phyloP scores from a whole-genome alignment of 352 stramenopile species.

The Globisporangium barbulae region DNA sequence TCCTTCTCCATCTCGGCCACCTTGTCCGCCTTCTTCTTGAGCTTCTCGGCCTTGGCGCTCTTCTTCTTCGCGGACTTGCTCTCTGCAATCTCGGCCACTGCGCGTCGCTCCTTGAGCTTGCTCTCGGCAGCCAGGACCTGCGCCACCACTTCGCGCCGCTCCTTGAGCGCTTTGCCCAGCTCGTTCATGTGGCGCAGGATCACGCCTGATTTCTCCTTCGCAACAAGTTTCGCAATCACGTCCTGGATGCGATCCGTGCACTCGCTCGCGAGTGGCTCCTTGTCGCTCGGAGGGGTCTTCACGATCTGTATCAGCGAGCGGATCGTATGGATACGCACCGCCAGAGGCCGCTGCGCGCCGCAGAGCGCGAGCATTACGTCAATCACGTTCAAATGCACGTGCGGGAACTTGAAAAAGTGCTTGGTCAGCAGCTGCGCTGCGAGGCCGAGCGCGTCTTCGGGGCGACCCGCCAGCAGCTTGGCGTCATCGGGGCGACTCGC shows the following conservation, averaged over 20 bases:
- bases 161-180: slow-evolving; percentile 44
- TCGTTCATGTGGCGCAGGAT: slow-evolving; percentile 61
- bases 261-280: slow-evolving; percentile 19
- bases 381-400: slow-evolving; percentile 75
- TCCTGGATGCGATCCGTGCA: slow-evolving; percentile 46
- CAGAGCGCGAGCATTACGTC: slow-evolving; percentile 57
- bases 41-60: slow-evolving; percentile 8
- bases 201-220: slow-evolving; percentile 46
- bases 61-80: slow-evolving; percentile 8
- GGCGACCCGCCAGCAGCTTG: slow-evolving; percentile 12
- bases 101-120: neutral
- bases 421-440: slow-evolving; percentile 71
- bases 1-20: neutral
- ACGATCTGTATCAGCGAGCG: slow-evolving; percentile 66
- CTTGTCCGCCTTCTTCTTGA: slow-evolving; percentile 8
- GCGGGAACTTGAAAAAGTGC: slow-evolving; percentile 75
- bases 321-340: slow-evolving; percentile 75
- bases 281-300: slow-evolving; percentile 32
- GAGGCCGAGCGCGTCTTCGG: slow-evolving; percentile 39
- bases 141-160: slow-evolving; percentile 19
- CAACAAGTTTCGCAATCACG: slow-evolving; percentile 31
- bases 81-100: neutral
- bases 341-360: slow-evolving; percentile 31
- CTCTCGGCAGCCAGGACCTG: neutral
- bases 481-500: slow-evolving; percentile 19